Percentiles rank a stretch among this genome's conserved stretches.
These are phyloP conservation scores for Neophaeococcomyces mojaviensis DNA, from an alignment of 2,329 filamentous ascomycete species.

Conservation along the genomic window DNA sequence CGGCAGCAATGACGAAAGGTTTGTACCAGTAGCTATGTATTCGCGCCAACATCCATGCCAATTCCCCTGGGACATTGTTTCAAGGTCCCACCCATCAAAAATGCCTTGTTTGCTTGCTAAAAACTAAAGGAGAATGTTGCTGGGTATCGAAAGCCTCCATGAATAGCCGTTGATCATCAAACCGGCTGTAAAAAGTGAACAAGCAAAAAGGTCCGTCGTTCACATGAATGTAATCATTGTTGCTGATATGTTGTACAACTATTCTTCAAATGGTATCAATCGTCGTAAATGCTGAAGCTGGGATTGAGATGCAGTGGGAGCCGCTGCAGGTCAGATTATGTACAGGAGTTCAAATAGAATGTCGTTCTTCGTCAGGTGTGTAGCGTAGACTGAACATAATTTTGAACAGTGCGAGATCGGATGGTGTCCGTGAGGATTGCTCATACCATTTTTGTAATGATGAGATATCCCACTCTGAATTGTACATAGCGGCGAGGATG, in stretches of 20 bases:
- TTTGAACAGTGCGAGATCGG: conserved; percentile 7
- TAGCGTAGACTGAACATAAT: conserved; percentile 9
- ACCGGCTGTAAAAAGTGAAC: not conserved
- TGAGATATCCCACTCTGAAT: conserved; percentile 3
- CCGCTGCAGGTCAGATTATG: not conserved
- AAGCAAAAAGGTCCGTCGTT: not conserved
- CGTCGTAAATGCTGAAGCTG: conserved; percentile 1
- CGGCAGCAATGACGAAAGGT: no score
- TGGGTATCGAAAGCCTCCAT: no score
- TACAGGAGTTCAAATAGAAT: not conserved
- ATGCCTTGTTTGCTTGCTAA: no score
- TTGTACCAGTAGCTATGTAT: no score
- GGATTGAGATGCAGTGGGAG: not conserved
- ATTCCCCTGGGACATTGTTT: no score
- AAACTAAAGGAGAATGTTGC: no score
- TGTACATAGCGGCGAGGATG: conserved; percentile 7
- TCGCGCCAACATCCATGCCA: no score
- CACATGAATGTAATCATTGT: not conserved
- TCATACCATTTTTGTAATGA: conserved; percentile 8
- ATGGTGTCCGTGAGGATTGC: conserved; percentile 2
- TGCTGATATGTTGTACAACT: not conserved
- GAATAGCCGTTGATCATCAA: no score
- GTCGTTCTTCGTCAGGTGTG: conserved; percentile 1
- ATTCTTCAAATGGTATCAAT: not conserved
- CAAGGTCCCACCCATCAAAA: no score